These are phyloP conservation scores for Clohesyomyces aquaticus DNA, from an alignment of 495 filamentous ascomycete species.

Conservation along the genomic window DNA sequence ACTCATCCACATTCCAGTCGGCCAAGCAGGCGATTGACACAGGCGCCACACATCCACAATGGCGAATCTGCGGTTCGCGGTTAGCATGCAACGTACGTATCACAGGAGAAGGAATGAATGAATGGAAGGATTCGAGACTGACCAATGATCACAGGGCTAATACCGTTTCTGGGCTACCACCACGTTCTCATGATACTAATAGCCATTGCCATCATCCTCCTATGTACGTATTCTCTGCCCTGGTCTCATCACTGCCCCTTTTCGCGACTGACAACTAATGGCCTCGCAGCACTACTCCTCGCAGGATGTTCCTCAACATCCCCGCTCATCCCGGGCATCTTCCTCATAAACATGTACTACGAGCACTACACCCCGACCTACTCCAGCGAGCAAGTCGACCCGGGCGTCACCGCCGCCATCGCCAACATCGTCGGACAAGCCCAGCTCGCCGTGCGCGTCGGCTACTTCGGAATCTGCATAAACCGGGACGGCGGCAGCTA, in stretches of 20 bases:
- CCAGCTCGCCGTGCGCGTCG: slow-evolving; percentile 69
- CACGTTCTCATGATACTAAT: slow-evolving; percentile 98
- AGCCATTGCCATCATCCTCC: slow-evolving; percentile 87
- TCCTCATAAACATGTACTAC: slow-evolving; percentile 78
- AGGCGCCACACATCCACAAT: slow-evolving; percentile 42
- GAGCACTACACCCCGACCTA: slow-evolving; percentile 66
- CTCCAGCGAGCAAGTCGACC: slow-evolving; percentile 79
- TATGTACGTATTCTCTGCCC: slow-evolving; percentile 67
- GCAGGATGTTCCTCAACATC: slow-evolving; percentile 80
- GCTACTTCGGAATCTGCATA: slow-evolving; percentile 78
- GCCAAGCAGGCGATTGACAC: slow-evolving; percentile 15
- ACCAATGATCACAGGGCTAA: slow-evolving; percentile 62
- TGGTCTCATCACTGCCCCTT: not conserved
- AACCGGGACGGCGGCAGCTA: slow-evolving; percentile 71
- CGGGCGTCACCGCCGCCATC: slow-evolving; percentile 75
- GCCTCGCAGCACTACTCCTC: slow-evolving; percentile 66
- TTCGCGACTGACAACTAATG: slow-evolving; percentile 26
- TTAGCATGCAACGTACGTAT: slow-evolving; percentile 48
- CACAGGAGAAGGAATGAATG: not conserved
- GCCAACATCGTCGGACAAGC: slow-evolving; percentile 72
- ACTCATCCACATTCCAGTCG: slow-evolving; percentile 25
- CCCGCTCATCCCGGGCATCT: slow-evolving; percentile 75
- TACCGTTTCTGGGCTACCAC: slow-evolving; percentile 97
- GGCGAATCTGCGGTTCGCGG: slow-evolving; percentile 48
- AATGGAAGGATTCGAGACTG: slow-evolving; percentile 31